Percentiles rank a stretch among this genome's conserved stretches.
Conservation (phyloP, 805 yeast genomes). For the Saturnispora sekii region DNA sequence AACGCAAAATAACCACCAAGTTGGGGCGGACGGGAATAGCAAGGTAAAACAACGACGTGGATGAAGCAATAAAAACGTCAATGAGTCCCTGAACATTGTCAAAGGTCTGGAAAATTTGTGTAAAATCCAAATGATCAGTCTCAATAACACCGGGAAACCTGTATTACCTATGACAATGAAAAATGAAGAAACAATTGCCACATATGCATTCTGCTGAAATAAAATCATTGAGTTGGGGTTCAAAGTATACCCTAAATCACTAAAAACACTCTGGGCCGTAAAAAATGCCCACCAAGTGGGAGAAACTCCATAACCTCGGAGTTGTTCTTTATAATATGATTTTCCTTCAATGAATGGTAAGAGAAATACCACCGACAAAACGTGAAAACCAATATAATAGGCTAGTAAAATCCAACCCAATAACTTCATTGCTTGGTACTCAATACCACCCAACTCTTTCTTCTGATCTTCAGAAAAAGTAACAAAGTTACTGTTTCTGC, state of each 20-base stretch:
- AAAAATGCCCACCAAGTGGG: constrained; percentile 94
- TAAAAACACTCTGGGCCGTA: constrained; percentile 69
- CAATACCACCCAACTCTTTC: constrained; percentile 95
- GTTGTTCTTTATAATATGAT: constrained; percentile 31
- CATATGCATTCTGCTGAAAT: constrained; percentile 55
- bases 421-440: constrained; percentile 79
- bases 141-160: constrained; percentile 77
- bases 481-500: constrained; percentile 87
- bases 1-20: constrained; percentile 87
- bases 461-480: constrained; percentile 74
- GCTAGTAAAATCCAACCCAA: constrained; percentile 52
- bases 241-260: constrained; percentile 76
- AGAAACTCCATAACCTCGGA: constrained; percentile 49
- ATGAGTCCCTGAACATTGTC: constrained; percentile 59
- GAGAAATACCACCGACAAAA: constrained; percentile 41
- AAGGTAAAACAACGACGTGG: constrained; percentile 96
- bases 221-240: constrained; percentile 72
- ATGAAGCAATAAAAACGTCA: constrained; percentile 83
- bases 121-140: constrained; percentile 76
- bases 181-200: constrained; percentile 52
- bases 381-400: constrained; percentile 72
- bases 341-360: constrained; percentile 51
- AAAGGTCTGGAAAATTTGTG: constrained; percentile 58
- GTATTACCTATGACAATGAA: constrained; percentile 89
- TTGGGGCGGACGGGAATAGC: constrained; percentile 83